A percentile compares a stretch with the other conserved stretches of the same genome.
These are phyloP conservation scores for Rosa hybrid DNA, from an alignment of 331 rosid genomes.

Conservation along the genomic window DNA sequence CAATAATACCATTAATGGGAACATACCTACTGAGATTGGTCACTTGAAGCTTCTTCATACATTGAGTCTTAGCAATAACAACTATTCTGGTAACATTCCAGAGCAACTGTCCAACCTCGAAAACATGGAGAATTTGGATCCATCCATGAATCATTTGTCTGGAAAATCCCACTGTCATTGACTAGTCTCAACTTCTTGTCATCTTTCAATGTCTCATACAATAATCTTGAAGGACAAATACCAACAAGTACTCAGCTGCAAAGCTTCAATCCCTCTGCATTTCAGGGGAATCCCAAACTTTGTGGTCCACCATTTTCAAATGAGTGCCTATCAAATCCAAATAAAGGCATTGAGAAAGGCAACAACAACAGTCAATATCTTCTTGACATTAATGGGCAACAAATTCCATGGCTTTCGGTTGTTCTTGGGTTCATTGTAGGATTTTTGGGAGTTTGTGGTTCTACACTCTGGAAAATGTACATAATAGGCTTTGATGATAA, in stretches of 20 bases:
- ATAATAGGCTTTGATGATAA: not conserved
- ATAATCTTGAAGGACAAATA: not conserved
- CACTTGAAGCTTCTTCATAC: not conserved
- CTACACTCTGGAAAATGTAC: too few species aligned
- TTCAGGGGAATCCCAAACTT: not conserved
- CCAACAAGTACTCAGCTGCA: not conserved
- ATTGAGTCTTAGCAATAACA: not conserved
- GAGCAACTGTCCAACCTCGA: not conserved
- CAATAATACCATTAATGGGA: not conserved
- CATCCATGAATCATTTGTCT: not conserved
- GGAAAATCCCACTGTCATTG: not conserved
- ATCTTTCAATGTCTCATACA: not conserved
- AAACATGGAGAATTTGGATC: not conserved
- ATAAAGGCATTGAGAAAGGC: not conserved
- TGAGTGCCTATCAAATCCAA: not conserved
- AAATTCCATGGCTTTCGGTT: not conserved
- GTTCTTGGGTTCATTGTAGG: not conserved
- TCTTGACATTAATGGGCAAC: not conserved
- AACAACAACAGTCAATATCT: not conserved
- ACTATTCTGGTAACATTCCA: not conserved
- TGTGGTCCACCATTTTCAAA: not conserved
- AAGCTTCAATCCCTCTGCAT: not conserved
- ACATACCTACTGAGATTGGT: not conserved
- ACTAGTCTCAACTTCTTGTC: not conserved
- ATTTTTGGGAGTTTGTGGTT: not conserved